These are phyloP conservation scores for Staphylotrichum longicolle DNA, from an alignment of 495 filamentous ascomycete species.

Conservation along the genomic window DNA sequence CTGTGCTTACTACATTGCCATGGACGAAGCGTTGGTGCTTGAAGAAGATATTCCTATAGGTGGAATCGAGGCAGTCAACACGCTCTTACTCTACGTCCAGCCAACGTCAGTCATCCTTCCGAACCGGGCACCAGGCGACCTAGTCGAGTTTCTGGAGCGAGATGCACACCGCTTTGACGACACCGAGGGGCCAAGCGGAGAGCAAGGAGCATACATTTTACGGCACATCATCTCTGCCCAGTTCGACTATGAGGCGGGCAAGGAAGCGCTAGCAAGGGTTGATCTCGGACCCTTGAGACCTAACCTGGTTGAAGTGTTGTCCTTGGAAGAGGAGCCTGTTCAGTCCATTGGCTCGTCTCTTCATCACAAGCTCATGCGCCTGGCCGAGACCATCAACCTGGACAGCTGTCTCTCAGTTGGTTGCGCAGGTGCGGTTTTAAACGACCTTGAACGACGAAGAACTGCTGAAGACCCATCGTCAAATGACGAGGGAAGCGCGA, in stretches of 20 bases:
- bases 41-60: slow-evolving; percentile 78
- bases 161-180: slow-evolving; percentile 43
- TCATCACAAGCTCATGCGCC: slow-evolving; percentile 66
- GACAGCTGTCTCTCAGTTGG: slow-evolving; percentile 65
- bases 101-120: slow-evolving; percentile 80
- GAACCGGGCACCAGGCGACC: slow-evolving; percentile 61
- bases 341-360: slow-evolving; percentile 51
- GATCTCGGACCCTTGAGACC: slow-evolving; percentile 48
- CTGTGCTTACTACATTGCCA: slow-evolving; percentile 80
- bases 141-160: slow-evolving; percentile 48
- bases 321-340: slow-evolving; percentile 46
- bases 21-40: slow-evolving; percentile 71
- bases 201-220: slow-evolving; percentile 61
- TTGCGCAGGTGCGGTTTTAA: slow-evolving; percentile 81
- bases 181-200: slow-evolving; percentile 19
- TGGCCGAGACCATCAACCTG: slow-evolving; percentile 73
- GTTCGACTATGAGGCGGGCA: slow-evolving; percentile 70
- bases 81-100: slow-evolving; percentile 70
- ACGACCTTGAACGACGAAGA: slow-evolving; percentile 71
- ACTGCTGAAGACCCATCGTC: slow-evolving; percentile 57
- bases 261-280: slow-evolving; percentile 61
- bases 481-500: slow-evolving; percentile 45
- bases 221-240: slow-evolving; percentile 73
- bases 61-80: slow-evolving; percentile 67
- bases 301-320: slow-evolving; percentile 56